Base-by-base conservation (phyloP, 768 basidiomycete genomes). In the Termitomyces sp. region DNA sequence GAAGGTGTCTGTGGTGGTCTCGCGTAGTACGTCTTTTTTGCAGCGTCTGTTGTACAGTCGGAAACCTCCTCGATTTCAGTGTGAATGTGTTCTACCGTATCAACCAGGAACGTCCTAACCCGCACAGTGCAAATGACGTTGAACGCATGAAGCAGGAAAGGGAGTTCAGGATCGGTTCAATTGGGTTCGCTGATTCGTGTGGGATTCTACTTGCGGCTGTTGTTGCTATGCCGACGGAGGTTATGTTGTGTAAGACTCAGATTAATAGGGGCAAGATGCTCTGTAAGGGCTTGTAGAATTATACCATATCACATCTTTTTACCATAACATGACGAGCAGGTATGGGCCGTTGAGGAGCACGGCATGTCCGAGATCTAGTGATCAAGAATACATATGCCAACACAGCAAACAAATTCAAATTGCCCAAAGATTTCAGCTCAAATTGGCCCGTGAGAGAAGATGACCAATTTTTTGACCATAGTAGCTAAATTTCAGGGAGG, bases 1-100 rank as follows among this genome's bases (percentile, higher is more conserved):
- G 96, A 99, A 68, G 96, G 96, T 3, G 77, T 97, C 43, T 96
- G 93, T 61, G 96, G 96, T 30, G 96, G 96, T 5, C 77, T 89
- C 11, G 93, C 92, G 16, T 98, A 97, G 91, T 92, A 64, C 67
- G 89, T 77, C 46, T 56, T 47, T 42, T 42, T 19, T 35, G 37
- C 27, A 49, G n/a, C 45, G 35, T 55, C 43, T 46, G 11, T 52
- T 6, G 16, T 10, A 2, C 5, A n/a, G 17, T 2, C 10, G 25
- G 11, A 11, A 5, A 3, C 2, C 17, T 27, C 19, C 19, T 30
- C n/a, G 27, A 19, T 9, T 42, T n/a, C 49, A 91, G 91, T 62
- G 93, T 95, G 48, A 94, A 92, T 64, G 89, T 86, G 10, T 95
- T 89, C 70, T 91, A 89, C 69, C 84, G 81, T 41, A 77, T 94